Evolutionary conservation across 805 yeast genomes (phyloP), one percentile per base, ranked within the genome.

Genomic region (Metschnikowia chrysomelidarum): DNA sequence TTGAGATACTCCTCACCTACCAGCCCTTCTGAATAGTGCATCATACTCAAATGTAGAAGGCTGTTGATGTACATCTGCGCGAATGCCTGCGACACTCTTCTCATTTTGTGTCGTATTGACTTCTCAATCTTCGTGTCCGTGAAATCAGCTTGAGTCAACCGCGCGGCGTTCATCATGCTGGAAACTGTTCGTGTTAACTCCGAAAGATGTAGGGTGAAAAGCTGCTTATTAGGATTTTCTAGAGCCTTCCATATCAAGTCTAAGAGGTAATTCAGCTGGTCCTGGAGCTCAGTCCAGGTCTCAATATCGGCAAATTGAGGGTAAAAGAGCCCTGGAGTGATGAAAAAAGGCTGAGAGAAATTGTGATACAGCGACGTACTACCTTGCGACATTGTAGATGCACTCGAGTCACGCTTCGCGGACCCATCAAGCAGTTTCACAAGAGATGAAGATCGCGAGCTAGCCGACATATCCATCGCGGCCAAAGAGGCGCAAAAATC

Each of bases 51-150:
- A 53, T 76, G 82, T n/a, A 83, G 53, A 31, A 73, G 67, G 7
- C 86, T 83, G 50, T 79, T 79, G 38, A 82, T 74, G 39, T 79
- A 77, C 38, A 84, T 69, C 40, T 78, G 82, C 2, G 86, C 73
- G 38, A 78, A 69, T 1, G 81, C 64, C 7, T 69, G 59, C 0
- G 79, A 72, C 11, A 82, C 62, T 40, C 71, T 69, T 47, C 70
- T 76, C 45, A 82, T 55, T 24, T 75, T 59, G 35, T 65, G 64
- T 37, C 74, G 67, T 9, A 81, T 68, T 8, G 71, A 58, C 16
- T 56, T 58, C 34, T 75, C 74, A 38, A 68, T 64, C 21, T 70
- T 69, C 10, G 76, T 69, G 16, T 60, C 64, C 8, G 59, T 56
- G 27, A 78, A 64, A 41, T 78, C 80, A 20, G 68, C 67, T 36